These are phyloP conservation scores for Coriolopsis trogii DNA, from an alignment of 1,284 basidiomycete species.

Conservation along the genomic window DNA sequence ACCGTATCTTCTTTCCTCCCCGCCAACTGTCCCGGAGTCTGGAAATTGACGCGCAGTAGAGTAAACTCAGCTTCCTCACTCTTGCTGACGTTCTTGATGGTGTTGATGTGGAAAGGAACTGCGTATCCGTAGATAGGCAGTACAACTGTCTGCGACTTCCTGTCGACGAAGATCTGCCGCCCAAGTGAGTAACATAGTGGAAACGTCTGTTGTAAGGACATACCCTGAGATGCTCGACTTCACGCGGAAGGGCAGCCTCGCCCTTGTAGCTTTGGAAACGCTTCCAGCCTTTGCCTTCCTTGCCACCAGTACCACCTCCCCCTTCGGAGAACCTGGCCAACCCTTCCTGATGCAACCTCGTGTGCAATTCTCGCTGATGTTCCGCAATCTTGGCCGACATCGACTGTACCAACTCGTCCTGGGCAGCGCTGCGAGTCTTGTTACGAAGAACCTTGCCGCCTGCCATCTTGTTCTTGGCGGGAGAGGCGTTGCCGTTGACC, in stretches of 20 bases:
- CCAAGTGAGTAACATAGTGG: slow-evolving; percentile 9
- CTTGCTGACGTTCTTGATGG: slow-evolving; percentile 98
- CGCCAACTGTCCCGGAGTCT: slow-evolving; percentile 95
- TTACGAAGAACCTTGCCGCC: slow-evolving; percentile 85
- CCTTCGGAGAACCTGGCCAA: slow-evolving; percentile 84
- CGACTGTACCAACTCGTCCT: slow-evolving; percentile 78
- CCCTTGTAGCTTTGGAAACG: slow-evolving; percentile 97
- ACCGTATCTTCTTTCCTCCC: slow-evolving; percentile 99
- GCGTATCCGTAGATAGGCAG: slow-evolving; percentile 95
- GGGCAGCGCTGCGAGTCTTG: slow-evolving; percentile 79
- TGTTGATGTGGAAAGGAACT: slow-evolving; percentile 98
- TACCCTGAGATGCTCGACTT: slow-evolving; percentile 78
- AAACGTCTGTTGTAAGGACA: slow-evolving; percentile 29
- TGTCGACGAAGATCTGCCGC: slow-evolving; percentile 86
- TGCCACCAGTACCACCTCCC: slow-evolving; percentile 68
- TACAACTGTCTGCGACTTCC: slow-evolving; percentile 88
- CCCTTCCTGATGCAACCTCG: slow-evolving; percentile 80
- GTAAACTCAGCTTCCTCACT: slow-evolving; percentile 97
- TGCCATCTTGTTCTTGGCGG: slow-evolving; percentile 69
- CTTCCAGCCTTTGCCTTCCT: slow-evolving; percentile 92
- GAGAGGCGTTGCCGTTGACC: slow-evolving; percentile 59
- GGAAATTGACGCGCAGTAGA: slow-evolving; percentile 96
- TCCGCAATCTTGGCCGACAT: slow-evolving; percentile 76
- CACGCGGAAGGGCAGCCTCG: slow-evolving; percentile 85
- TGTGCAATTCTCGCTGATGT: slow-evolving; percentile 89